Conservation (phyloP, 2,329 filamentous ascomycete species). For the Emergomyces orientalis region DNA sequence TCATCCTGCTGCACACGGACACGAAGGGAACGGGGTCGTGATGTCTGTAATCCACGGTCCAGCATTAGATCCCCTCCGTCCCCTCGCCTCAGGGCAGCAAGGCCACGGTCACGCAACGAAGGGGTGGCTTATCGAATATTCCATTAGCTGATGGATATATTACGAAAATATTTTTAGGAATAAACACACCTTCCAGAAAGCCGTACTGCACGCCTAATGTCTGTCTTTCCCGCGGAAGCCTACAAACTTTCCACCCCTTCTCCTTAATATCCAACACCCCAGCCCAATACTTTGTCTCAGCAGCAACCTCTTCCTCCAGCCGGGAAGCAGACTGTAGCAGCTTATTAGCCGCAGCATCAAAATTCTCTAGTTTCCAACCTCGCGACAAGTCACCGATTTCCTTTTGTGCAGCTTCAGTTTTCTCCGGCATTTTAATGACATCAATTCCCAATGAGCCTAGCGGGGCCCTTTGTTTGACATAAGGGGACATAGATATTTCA, state of each 20-base stretch:
- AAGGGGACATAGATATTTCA: slow-evolving; percentile 58
- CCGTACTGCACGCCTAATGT: slow-evolving; percentile 81
- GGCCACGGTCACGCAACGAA: slow-evolving; percentile 58
- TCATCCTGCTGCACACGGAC: slow-evolving; percentile 56
- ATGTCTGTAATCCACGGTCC: slow-evolving; percentile 49
- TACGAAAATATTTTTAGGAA: not conserved
- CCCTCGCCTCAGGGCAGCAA: slow-evolving; percentile 67
- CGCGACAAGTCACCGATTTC: slow-evolving; percentile 47
- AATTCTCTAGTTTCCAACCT: slow-evolving; percentile 70
- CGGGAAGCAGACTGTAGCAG: slow-evolving; percentile 62
- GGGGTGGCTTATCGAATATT: slow-evolving; percentile 37
- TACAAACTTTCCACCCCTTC: slow-evolving; percentile 77
- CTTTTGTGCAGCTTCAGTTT: slow-evolving; percentile 46
- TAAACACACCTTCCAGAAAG: slow-evolving; percentile 59
- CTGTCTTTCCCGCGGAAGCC: slow-evolving; percentile 62
- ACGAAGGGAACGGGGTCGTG: slow-evolving; percentile 52
- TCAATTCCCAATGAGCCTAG: slow-evolving; percentile 65
- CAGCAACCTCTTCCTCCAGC: slow-evolving; percentile 65
- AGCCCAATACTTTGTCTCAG: slow-evolving; percentile 82
- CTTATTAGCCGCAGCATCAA: slow-evolving; percentile 64
- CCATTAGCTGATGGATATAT: slow-evolving; percentile 5
- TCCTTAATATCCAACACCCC: slow-evolving; percentile 72
- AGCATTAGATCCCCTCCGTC: slow-evolving; percentile 67
- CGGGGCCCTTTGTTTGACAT: slow-evolving; percentile 60
- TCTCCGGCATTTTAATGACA: slow-evolving; percentile 52